Percentiles rank a stretch among this genome's conserved stretches.
These are phyloP conservation scores for Kalmusia sp. DNA, from an alignment of 2,329 filamentous ascomycete genomes.

Conservation along the genomic window DNA sequence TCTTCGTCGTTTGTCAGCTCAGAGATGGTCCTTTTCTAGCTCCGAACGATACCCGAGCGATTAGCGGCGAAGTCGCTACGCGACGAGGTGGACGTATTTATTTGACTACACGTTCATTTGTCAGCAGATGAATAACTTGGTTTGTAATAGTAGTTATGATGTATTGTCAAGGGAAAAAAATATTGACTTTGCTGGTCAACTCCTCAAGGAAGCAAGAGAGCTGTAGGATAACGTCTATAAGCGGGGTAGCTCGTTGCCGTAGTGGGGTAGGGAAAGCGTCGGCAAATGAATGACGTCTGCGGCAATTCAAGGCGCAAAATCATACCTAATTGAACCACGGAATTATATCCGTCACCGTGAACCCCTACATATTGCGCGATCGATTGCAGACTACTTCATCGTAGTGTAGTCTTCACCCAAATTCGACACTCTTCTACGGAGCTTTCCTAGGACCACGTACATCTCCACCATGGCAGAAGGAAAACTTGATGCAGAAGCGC, in stretches of 20 bases:
- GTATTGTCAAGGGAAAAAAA: not conserved
- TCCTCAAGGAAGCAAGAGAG: too few relatives aligned
- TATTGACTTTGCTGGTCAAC: too few relatives aligned
- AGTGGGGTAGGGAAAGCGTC: constrained; percentile 26
- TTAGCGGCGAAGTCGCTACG: not conserved
- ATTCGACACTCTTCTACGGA: too few relatives aligned
- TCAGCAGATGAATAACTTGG: not conserved
- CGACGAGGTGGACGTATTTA: not conserved
- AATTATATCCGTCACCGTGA: constrained; percentile 30
- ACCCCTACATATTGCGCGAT: too few relatives aligned
- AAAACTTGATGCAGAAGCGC: constrained; percentile 54
- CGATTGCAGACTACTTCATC: too few relatives aligned
- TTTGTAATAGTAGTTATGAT: not conserved
- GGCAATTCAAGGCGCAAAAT: not conserved
- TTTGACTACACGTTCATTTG: not conserved
- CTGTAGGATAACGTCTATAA: constrained; percentile 11
- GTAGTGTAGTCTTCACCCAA: too few relatives aligned
- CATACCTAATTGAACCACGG: constrained; percentile 13
- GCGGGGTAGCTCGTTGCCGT: constrained; percentile 31
- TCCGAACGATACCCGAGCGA: constrained; percentile 3
- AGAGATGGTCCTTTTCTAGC: not conserved
- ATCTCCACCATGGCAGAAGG: constrained; percentile 28
- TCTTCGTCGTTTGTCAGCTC: not conserved
- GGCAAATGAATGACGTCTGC: constrained; percentile 13
- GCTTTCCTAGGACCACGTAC: too few relatives aligned